Conservation (phyloP, 2,329 filamentous ascomycete genomes). For the Diaporthe vexans region DNA sequence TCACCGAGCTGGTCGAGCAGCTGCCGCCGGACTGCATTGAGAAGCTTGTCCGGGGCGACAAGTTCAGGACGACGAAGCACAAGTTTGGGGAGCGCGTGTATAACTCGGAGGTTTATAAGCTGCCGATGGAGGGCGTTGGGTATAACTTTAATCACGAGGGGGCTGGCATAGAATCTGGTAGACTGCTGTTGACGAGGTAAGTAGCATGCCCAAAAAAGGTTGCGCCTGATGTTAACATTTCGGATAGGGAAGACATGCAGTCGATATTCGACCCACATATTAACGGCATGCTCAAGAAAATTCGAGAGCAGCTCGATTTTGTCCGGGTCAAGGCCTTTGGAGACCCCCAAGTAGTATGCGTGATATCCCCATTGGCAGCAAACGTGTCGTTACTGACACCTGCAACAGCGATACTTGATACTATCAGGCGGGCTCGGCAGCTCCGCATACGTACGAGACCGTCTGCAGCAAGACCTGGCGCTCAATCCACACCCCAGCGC, state of each 20-base stretch:
- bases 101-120: constrained; percentile 56
- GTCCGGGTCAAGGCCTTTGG: constrained; percentile 49
- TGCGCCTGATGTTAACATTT: background rate
- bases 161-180: constrained; percentile 55
- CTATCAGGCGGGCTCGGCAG: constrained; percentile 62
- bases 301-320: constrained; percentile 58
- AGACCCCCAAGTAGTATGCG: constrained; percentile 53
- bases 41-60: constrained; percentile 54
- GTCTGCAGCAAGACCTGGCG: constrained; percentile 55
- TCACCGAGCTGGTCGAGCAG: constrained; percentile 51
- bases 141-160: constrained; percentile 55
- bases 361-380: no score
- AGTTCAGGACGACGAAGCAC: constrained; percentile 55
- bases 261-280: constrained; percentile 59
- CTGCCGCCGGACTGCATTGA: constrained; percentile 55
- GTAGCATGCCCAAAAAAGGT: constrained; percentile 34
- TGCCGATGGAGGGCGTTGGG: constrained; percentile 59
- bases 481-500: constrained; percentile 54
- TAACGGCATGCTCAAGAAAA: constrained; percentile 55
- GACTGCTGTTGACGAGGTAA: constrained; percentile 57
- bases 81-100: constrained; percentile 61
- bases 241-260: constrained; percentile 57
- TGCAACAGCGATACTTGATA: constrained; percentile 56
- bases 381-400: constrained; percentile 9
- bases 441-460: constrained; percentile 60